Percentiles rank a stretch among this genome's conserved stretches.
Conservation (phyloP, 495 filamentous ascomycete species). For the Penicilliopsis zonata region DNA sequence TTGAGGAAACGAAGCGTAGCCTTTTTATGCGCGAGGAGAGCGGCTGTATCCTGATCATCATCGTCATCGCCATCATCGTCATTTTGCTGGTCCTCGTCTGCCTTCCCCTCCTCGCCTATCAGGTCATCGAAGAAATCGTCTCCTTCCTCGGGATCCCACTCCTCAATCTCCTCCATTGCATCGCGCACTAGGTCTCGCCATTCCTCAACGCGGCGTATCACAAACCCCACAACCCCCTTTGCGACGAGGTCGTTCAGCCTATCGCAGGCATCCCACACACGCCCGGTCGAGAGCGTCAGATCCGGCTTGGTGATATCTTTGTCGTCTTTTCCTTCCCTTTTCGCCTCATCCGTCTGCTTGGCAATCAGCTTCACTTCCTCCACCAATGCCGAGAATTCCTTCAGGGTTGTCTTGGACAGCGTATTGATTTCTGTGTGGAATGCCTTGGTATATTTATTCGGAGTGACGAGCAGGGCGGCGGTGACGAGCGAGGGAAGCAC, state of each 20-base stretch:
- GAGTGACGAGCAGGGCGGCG: slow-evolving; percentile 49
- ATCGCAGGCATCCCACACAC: slow-evolving; percentile 59
- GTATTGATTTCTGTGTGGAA: slow-evolving; percentile 41
- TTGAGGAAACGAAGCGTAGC: slow-evolving; percentile 25
- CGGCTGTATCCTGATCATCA: slow-evolving; percentile 13
- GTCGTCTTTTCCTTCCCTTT: slow-evolving; percentile 14
- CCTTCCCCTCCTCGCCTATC: slow-evolving; percentile 23
- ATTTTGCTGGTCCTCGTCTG: slow-evolving; percentile 31
- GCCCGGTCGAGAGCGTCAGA: slow-evolving; percentile 31
- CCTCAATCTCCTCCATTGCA: slow-evolving; percentile 70
- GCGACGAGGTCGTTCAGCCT: slow-evolving; percentile 44
- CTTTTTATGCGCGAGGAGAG: slow-evolving; percentile 26
- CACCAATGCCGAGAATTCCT: slow-evolving; percentile 26
- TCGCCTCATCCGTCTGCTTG: slow-evolving; percentile 11
- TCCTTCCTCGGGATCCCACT: slow-evolving; percentile 63
- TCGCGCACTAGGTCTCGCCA: slow-evolving; percentile 65
- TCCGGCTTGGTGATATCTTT: slow-evolving; percentile 24
- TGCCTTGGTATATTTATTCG: slow-evolving; percentile 41
- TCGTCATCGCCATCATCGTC: slow-evolving; percentile 26
- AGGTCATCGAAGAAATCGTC: slow-evolving; percentile 41
- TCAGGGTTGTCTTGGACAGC: slow-evolving; percentile 20
- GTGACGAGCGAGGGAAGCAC: slow-evolving; percentile 61
- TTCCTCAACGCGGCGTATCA: slow-evolving; percentile 49
- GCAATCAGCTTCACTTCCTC: slow-evolving; percentile 19
- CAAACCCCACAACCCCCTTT: slow-evolving; percentile 52